These are phyloP conservation scores for Lagerstroemia speciosa DNA, from an alignment of 345 rosid species.

Conservation along the genomic window DNA sequence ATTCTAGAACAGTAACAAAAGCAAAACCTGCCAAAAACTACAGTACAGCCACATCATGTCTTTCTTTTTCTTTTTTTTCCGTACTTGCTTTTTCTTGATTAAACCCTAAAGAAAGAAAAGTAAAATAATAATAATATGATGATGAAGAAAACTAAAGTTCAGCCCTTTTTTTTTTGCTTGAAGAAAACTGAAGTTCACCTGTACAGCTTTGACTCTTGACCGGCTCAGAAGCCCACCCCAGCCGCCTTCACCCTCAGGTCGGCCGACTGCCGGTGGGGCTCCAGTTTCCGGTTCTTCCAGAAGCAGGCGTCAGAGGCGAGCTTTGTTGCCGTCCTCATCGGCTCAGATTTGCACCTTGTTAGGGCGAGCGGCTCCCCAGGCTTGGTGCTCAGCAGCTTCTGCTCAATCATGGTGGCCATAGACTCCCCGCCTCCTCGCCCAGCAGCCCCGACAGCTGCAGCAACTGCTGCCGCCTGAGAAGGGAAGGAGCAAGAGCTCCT, in stretches of 20 bases:
- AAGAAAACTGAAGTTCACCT: slow-evolving; percentile 7
- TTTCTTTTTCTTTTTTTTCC: too few relatives aligned
- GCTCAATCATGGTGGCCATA: slow-evolving; percentile 38
- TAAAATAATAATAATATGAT: not conserved
- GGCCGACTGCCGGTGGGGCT: slow-evolving; percentile 58
- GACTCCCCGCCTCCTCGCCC: slow-evolving; percentile 17
- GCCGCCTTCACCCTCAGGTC: slow-evolving; percentile 58
- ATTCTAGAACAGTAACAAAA: not conserved
- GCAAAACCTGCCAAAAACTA: not conserved
- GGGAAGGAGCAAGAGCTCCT: slow-evolving; percentile 83
- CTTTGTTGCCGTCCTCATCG: slow-evolving; percentile 54
- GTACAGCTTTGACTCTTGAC: slow-evolving; percentile 7
- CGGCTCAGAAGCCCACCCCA: slow-evolving; percentile 54
- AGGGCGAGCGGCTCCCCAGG: slow-evolving; percentile 57
- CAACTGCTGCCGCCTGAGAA: slow-evolving; percentile 30
- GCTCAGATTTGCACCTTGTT: slow-evolving; percentile 93
- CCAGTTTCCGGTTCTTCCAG: slow-evolving; percentile 86
- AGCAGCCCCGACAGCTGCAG: slow-evolving; percentile 8
- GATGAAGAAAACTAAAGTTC: not conserved
- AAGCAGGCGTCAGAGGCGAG: slow-evolving; percentile 67
- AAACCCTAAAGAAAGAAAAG: not conserved
- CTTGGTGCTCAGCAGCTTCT: slow-evolving; percentile 44
- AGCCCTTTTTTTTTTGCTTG: not conserved
- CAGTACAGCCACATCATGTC: not conserved
- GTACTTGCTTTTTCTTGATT: too few relatives aligned